Evolutionary conservation across 2,329 filamentous ascomycete genomes (phyloP), one percentile per base, ranked within the genome.

Genomic region (Talaromyces verruculosus): DNA sequence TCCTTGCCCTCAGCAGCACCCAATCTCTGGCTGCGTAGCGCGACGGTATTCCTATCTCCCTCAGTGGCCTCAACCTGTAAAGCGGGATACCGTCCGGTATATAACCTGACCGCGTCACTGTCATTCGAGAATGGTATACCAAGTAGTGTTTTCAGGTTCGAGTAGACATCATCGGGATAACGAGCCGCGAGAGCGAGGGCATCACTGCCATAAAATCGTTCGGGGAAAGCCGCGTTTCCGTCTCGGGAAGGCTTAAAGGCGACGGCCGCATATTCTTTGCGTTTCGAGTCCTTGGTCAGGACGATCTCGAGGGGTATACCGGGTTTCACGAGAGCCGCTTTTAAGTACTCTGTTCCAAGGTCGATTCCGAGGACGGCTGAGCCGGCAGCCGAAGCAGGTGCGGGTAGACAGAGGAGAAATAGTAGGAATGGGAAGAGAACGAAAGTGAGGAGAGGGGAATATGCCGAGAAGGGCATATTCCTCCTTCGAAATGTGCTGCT

Each of bases 301-400:
- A 99, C 94, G 70, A 99, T 98, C 71, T 99, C 95, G 76, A 99
- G 91, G 11, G 95, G 95, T 62, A 96, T 94, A 68, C 95, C 95
- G 1, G 95, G 95, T 82, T 98, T 98, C 68, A 99, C 94, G 49
- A 99, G 87, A 15, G 91, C 89, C 33, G 94, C 94, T 83, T 98
- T 99, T 82, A 99, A 91, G 81, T 96, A 97, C 78, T 97, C 92
- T 65, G 95, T 97, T 71, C 95, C 95, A 64, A 99, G 85, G 80
- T 99, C 95, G 73, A 99, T 87, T 69, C 95, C 95, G 25, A 99
- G 84, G 19, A 98, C 93, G 63, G 92, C 92, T 8, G 92, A 87
- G 43, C 86, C 85, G 64, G 86, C 87, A 65, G 85, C 86, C 65
- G 86, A 84, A 62, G 85, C 84, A 67, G 81, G 81, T 25, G 81